These are phyloP conservation scores for Vanrija sp. DNA, from an alignment of 1,284 basidiomycete species.

Conservation along the genomic window DNA sequence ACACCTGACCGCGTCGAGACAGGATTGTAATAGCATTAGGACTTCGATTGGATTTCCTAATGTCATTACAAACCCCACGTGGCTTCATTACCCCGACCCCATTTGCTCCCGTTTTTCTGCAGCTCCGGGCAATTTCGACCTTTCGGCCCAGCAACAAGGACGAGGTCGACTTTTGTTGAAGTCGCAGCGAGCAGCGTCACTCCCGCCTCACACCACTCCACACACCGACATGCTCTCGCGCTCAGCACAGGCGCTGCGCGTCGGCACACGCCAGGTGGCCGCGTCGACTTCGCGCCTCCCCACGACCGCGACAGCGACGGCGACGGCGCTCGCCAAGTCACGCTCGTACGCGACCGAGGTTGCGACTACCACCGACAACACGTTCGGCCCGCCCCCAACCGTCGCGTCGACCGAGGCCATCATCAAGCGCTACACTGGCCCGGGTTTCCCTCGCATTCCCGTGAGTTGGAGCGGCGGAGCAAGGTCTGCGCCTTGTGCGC, in stretches of 20 bases:
- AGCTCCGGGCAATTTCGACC: slow-evolving; percentile 14
- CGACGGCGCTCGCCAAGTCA: neutral
- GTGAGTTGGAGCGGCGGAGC: slow-evolving; percentile 22
- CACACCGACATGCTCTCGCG: slow-evolving; percentile 23
- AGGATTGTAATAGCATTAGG: neutral
- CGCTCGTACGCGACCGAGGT: slow-evolving; percentile 24
- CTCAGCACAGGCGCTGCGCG: slow-evolving; percentile 17
- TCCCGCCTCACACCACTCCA: neutral
- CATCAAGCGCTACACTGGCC: slow-evolving; percentile 42
- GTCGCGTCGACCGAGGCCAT: slow-evolving; percentile 22
- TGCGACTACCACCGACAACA: neutral
- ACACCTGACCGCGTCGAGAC: neutral
- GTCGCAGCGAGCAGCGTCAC: neutral
- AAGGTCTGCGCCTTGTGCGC: neutral
- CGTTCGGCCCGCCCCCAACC: slow-evolving; percentile 12
- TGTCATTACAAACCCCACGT: neutral
- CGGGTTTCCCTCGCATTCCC: slow-evolving; percentile 43
- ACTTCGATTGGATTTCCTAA: neutral
- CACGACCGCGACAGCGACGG: neutral
- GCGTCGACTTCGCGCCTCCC: slow-evolving; percentile 23
- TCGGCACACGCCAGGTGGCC: slow-evolving; percentile 11
- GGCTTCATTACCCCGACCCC: neutral
- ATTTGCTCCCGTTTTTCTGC: slow-evolving; percentile 2
- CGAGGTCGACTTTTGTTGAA: neutral
- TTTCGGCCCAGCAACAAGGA: neutral